These are phyloP conservation scores for Lasiodiplodia sp. DNA, from an alignment of 2,329 filamentous ascomycete species.

Conservation along the genomic window DNA sequence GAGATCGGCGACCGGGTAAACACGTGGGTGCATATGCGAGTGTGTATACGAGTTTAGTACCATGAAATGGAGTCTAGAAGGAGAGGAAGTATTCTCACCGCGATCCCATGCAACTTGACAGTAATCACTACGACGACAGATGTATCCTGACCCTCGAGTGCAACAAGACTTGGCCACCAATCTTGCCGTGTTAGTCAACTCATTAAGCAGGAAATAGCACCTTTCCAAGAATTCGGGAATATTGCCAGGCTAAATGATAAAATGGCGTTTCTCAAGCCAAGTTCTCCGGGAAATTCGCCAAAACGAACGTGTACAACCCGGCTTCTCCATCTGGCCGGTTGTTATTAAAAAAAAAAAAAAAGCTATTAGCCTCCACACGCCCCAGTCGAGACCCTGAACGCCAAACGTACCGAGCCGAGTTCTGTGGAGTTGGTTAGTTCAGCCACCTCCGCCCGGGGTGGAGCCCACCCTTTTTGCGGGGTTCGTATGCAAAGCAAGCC, in stretches of 20 bases:
- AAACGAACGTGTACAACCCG: background rate
- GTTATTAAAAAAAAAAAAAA: background rate
- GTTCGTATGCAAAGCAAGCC: background rate
- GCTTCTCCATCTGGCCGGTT: background rate
- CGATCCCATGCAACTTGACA: no score
- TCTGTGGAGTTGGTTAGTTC: no score
- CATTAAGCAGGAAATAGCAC: no score
- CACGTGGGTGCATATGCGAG: background rate
- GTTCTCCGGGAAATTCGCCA: background rate
- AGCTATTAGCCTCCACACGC: background rate
- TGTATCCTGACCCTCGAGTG: no score
- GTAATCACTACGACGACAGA: no score
- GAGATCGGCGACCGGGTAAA: constrained; percentile 21
- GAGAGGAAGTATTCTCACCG: no score
- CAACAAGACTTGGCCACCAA: no score
- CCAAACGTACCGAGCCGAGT: background rate
- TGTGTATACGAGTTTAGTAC: background rate
- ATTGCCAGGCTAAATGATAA: constrained; percentile 6
- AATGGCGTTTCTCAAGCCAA: background rate
- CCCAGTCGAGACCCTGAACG: background rate
- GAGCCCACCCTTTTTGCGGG: background rate
- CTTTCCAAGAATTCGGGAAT: background rate
- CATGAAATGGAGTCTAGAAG: no score
- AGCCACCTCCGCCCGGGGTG: no score
- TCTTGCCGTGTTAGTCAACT: no score